Percentiles rank a stretch among this genome's conserved stretches.
phyloP scores from a whole-genome alignment of 352 stramenopile genomes.

The Phytophthora uliginosa region DNA sequence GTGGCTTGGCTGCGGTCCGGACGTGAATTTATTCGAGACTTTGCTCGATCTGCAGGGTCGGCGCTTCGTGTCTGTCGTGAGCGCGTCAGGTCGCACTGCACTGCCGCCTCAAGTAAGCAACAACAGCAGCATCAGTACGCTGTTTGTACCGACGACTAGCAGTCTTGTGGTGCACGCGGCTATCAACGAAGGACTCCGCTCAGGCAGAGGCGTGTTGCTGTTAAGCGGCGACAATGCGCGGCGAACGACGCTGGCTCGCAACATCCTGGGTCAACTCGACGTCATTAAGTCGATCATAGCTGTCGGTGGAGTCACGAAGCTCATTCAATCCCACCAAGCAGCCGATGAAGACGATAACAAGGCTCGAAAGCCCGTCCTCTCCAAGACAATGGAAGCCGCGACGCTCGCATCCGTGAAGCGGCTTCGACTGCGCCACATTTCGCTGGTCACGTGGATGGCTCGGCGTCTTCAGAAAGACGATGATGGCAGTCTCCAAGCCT shows the following conservation, averaged over 20 bases:
- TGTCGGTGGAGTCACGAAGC: conserved; percentile 8
- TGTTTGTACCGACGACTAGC: conserved; percentile 55
- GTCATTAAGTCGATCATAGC: conserved; percentile 27
- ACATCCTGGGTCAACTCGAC: conserved; percentile 47
- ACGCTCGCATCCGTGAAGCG: conserved; percentile 50
- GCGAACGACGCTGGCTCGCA: conserved; percentile 45
- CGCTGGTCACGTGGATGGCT: conserved; percentile 48
- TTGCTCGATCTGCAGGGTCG: conserved; percentile 41
- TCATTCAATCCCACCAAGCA: neutral
- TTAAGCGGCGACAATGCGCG: conserved; percentile 40
- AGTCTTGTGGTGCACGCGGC: conserved; percentile 57
- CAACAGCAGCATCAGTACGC: conserved; percentile 9
- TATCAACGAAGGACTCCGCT: conserved; percentile 52
- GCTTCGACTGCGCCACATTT: conserved; percentile 58
- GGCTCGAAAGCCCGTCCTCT: neutral
- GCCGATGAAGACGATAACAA: conserved; percentile 8
- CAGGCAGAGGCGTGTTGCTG: conserved; percentile 46
- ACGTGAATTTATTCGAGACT: conserved; percentile 56
- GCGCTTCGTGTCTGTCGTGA: conserved; percentile 38
- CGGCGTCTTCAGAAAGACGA: conserved; percentile 34
- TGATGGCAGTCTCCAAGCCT: neutral
- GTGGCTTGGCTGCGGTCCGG: conserved; percentile 27
- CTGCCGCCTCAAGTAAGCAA: conserved; percentile 1
- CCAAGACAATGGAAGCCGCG: conserved; percentile 15
- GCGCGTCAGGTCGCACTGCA: neutral